These are phyloP conservation scores for Suillus tomentosus DNA, from an alignment of 768 basidiomycete genomes.

Conservation along the genomic window DNA sequence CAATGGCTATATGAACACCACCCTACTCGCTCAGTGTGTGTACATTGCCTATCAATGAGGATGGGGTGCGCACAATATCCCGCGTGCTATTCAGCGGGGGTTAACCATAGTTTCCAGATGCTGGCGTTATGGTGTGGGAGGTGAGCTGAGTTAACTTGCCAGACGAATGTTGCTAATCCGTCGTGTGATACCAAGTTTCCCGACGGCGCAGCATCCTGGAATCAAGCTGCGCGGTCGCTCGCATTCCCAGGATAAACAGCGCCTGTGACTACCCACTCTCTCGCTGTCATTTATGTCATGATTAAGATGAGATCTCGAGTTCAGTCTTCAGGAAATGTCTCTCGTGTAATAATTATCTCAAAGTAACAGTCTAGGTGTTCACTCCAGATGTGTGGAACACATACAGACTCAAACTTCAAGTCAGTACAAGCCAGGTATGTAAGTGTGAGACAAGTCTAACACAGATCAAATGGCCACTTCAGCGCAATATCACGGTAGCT, in stretches of 20 bases:
- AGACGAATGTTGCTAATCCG: background rate
- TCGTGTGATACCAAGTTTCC: slow-evolving; percentile 35
- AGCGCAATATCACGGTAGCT: too few species aligned
- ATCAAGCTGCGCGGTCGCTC: slow-evolving; percentile 37
- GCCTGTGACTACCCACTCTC: background rate
- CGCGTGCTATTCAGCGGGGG: background rate
- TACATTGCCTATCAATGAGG: slow-evolving; percentile 57
- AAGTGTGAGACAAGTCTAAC: background rate
- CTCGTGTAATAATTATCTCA: too few species aligned
- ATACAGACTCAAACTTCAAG: background rate
- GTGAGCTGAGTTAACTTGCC: slow-evolving; percentile 16
- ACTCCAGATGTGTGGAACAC: background rate
- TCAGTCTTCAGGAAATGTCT: background rate
- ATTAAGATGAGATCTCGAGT: background rate
- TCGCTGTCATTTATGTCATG: background rate
- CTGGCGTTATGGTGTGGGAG: slow-evolving; percentile 24
- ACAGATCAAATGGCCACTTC: background rate
- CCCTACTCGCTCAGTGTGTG: slow-evolving; percentile 60
- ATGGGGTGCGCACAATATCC: slow-evolving; percentile 54
- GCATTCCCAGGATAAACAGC: slow-evolving; percentile 36
- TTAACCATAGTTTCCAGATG: slow-evolving; percentile 4
- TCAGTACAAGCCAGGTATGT: background rate
- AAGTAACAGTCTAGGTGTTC: background rate
- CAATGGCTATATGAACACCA: slow-evolving; percentile 58
- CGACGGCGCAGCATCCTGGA: slow-evolving; percentile 44